Base-by-base conservation (phyloP, 768 basidiomycete species). In the Leccinum longicurvipes region DNA sequence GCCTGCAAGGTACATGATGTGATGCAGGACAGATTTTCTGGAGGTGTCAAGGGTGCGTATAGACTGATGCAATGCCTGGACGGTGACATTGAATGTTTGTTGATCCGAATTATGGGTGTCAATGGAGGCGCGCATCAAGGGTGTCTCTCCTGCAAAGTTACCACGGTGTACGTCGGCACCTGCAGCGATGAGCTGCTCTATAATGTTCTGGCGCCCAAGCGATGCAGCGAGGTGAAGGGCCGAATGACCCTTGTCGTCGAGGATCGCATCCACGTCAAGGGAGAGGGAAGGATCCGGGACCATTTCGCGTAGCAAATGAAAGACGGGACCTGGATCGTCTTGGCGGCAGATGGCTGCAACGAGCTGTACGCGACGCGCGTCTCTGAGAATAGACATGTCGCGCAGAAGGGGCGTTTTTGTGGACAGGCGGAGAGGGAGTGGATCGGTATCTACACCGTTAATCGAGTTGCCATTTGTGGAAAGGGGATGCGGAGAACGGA, bases 211-310 rank as follows among this genome's bases (percentile, higher is more conserved):
- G 21, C 91, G 82, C 0, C 86, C 91, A 49, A 98, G 78, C 44
- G 93, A 91, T 6, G 93, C 86, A 1, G 97, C 95, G 58, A 98
- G 81, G 69, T 99, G 97, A 14, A 99, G 78, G 10, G 95, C 89
- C 0, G 94, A 93, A 70, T 99, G 97, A 0, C 93, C 92, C 64
- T 93, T 89, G 60, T 97, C 92, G 64, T 99, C 97, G 41, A 99
- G 81, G 41, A 96, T 79, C n/a, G 82, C 78, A 67, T 98, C 90
- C 47, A 92, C 74, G 56, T 94, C 91, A 34, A 65, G 53, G 6
- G 70, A 65, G 17, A 66, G 54, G 23, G 69, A 66, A 15, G 72
- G 65, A 51, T 78, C 68, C 1, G 81, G 75, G 6, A 81, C 76
- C 21, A 87, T 77, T 67, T 86, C 85, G 44, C 86, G 86, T 21